These are phyloP conservation scores for Serendipita sp. DNA, from an alignment of 768 basidiomycete species.

Conservation along the genomic window DNA sequence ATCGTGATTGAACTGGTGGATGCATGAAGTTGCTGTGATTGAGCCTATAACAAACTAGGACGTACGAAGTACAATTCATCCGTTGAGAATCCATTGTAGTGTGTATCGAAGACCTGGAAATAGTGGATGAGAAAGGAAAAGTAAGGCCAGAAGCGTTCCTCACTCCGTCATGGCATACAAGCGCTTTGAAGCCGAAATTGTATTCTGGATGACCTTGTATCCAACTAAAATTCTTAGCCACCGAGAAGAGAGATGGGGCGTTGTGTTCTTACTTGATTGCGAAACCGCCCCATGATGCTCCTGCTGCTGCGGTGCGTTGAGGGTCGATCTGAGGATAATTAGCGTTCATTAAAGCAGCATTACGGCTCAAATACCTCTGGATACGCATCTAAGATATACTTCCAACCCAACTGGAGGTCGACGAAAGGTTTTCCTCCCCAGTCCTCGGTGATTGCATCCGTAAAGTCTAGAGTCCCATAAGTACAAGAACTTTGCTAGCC, in stretches of 20 bases:
- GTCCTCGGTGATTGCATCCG: slow-evolving; percentile 63
- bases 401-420: slow-evolving; percentile 62
- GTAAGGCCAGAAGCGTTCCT: slow-evolving; percentile 13
- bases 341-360: slow-evolving; percentile 7
- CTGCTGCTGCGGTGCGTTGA: slow-evolving; percentile 50
- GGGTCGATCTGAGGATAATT: slow-evolving; percentile 38
- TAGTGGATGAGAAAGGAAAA: not conserved
- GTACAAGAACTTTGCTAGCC: too few species aligned
- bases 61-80: slow-evolving; percentile 84
- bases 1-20: slow-evolving; percentile 60
- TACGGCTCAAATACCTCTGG: slow-evolving; percentile 42
- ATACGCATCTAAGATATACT: slow-evolving; percentile 37
- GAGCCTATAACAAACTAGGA: slow-evolving; percentile 6
- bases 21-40: slow-evolving; percentile 2
- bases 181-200: slow-evolving; percentile 76
- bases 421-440: slow-evolving; percentile 80
- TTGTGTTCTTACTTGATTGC: slow-evolving; percentile 40
- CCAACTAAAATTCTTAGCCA: slow-evolving; percentile 39
- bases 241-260: slow-evolving; percentile 20
- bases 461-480: slow-evolving; percentile 35
- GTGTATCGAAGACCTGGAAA: slow-evolving; percentile 52
- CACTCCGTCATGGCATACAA: slow-evolving; percentile 87
- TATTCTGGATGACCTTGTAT: slow-evolving; percentile 88
- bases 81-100: slow-evolving; percentile 71
- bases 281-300: slow-evolving; percentile 76